Evolutionary conservation across 257 asterid genomes (phyloP).

Genomic region (Penstemon barbatus): DNA sequence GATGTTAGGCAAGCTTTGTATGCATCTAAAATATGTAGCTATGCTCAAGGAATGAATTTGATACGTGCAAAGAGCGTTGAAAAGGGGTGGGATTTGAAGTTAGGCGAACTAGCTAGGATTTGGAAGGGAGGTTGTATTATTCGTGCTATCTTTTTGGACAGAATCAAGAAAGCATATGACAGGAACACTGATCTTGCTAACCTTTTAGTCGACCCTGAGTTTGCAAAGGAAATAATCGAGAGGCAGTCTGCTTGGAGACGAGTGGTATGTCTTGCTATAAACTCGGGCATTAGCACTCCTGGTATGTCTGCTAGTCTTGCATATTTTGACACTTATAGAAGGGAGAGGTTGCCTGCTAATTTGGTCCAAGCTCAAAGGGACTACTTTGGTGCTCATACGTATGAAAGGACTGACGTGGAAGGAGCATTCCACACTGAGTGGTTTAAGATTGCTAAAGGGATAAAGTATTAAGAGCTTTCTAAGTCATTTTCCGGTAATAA

Average conservation of each 20-base stretch:
- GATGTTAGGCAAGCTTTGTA: conserved; percentile 89
- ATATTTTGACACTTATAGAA: conserved; percentile 80
- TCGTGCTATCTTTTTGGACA: conserved; percentile 92
- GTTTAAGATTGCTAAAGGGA: conserved; percentile 78
- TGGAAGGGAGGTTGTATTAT: conserved; percentile 99
- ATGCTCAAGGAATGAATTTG: conserved; percentile 95
- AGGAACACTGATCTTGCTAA: conserved; percentile 80
- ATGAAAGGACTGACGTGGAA: conserved; percentile 72
- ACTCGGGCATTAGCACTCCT: conserved; percentile 88
- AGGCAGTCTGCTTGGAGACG: conserved; percentile 94
- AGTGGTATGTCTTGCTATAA: conserved; percentile 80
- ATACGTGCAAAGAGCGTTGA: conserved; percentile 89
- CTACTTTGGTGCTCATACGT: conserved; percentile 95
- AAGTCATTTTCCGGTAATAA: conserved; percentile 27
- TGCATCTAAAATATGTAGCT: conserved; percentile 88
- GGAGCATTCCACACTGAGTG: conserved; percentile 93
- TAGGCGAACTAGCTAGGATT: conserved; percentile 93
- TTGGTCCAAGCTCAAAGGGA: conserved; percentile 96
- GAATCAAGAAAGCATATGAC: conserved; percentile 91
- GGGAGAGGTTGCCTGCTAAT: conserved; percentile 88
- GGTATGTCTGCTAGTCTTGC: conserved; percentile 98
- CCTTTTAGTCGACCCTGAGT: conserved; percentile 91
- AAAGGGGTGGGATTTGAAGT: conserved; percentile 81
- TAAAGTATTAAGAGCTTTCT: conserved; percentile 31
- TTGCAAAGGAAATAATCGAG: conserved; percentile 80